A percentile compares a stretch with the other conserved stretches of the same genome.
These are phyloP conservation scores for Nicotiana tabacum DNA, from an alignment of 257 asterid genomes.

Conservation along the genomic window DNA sequence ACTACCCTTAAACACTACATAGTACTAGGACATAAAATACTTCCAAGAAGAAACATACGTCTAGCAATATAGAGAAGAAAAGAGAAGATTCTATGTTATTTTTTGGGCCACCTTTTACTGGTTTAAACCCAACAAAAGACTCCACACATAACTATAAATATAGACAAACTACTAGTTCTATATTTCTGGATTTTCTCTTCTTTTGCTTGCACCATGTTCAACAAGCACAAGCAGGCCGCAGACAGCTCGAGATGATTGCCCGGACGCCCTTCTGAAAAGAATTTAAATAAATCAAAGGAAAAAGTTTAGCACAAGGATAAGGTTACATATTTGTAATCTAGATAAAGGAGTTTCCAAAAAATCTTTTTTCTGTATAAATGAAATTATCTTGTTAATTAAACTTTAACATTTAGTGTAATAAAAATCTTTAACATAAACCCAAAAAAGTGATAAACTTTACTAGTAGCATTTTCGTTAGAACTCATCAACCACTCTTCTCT, in stretches of 20 bases:
- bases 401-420: background rate
- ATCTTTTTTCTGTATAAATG: background rate
- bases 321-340: background rate
- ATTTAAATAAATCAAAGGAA: background rate
- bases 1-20: no score
- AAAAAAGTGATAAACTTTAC: background rate
- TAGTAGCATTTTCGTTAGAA: background rate
- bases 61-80: background rate
- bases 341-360: background rate
- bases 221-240: constrained; percentile 33
- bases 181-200: background rate
- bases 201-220: constrained; percentile 2
- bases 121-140: background rate
- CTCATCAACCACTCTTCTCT: background rate
- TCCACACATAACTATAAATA: background rate
- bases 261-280: constrained; percentile 45
- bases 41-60: background rate
- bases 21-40: background rate
- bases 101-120: background rate
- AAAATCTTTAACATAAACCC: background rate
- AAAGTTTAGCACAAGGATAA: background rate
- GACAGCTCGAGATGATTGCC: constrained; percentile 52
- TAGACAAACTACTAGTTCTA: background rate
- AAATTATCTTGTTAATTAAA: background rate
- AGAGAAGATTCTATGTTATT: no score